Evolutionary conservation across 2,329 filamentous ascomycete species (phyloP), one percentile per base, ranked within the genome.

Genomic region (Tolypocladium endophyticum): DNA sequence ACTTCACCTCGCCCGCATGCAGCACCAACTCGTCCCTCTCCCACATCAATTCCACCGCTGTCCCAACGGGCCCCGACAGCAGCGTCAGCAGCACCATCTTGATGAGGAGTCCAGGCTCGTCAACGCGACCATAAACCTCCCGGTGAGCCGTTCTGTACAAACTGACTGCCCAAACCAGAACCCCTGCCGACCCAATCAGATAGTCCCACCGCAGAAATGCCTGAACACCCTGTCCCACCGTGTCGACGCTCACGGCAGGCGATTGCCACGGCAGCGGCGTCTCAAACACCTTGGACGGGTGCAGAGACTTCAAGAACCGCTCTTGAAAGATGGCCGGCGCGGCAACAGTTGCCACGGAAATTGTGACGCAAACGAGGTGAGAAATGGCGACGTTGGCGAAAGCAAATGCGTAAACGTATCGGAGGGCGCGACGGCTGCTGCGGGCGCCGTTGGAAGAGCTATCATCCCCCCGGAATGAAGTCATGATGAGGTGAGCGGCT

Each of bases 41-140:
- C 64, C 64, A 65, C 61, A 65, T 61, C 39, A 66, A 53, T 58
- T 62, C 60, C 3, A 65, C 62, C 7, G 63, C 64, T 6, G 64
- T 58, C 3, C 60, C 64, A 0, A 60, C 60, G 2, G 64, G 64
- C 4, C 64, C 62, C 11, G 58, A 53, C 36, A 65, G 16, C 14
- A 58, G 57, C 18, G 59, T 54, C 33, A 66, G 54, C n/a, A 55
- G 39, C 14, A n/a, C 61, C 11, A 60, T 53, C 54, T 59, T 50
- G 47, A 20, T 20, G 12, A 18, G 11, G 25, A 50, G 47, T 9
- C 25, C 47, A 4, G 18, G 16, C 14, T 16, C 25, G 8, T 50
- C 47, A 20, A 30, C 25, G 7, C 47, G 20, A 20, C 47, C 47
- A 4, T 50, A 50, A 2, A 50, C 47, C 6, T 30, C 47, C 25